A percentile compares a stretch with the other conserved stretches of the same genome.
Conservation (phyloP, 2,329 filamentous ascomycete species). For the Ascosphaera apis region DNA sequence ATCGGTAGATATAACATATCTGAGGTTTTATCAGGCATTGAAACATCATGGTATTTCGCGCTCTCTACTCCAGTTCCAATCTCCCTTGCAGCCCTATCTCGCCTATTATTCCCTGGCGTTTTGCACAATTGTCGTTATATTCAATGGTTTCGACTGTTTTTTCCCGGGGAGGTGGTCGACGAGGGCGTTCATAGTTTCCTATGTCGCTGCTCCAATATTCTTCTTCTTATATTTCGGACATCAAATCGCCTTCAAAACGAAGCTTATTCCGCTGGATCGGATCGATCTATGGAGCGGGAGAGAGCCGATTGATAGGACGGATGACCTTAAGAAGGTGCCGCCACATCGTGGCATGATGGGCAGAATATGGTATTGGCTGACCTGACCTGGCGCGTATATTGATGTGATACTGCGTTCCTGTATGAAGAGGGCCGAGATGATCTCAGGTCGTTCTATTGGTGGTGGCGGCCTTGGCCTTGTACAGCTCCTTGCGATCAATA, state of each 20-base stretch:
- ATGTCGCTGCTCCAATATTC: conserved; percentile 8
- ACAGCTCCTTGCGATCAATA: too few relatives aligned
- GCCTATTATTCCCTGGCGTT: neutral
- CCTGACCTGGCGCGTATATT: too few relatives aligned
- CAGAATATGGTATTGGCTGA: too few relatives aligned
- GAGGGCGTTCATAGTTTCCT: conserved; percentile 7
- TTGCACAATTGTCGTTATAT: neutral
- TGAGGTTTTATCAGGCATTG: neutral
- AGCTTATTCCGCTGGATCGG: conserved; percentile 6
- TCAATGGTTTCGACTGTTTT: neutral
- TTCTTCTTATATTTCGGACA: conserved; percentile 6
- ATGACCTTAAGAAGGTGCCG: conserved; percentile 11
- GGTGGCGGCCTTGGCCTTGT: too few relatives aligned
- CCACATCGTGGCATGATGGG: too few relatives aligned
- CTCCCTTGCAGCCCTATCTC: neutral
- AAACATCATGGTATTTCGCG: neutral
- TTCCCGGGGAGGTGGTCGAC: neutral
- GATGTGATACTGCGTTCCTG: too few relatives aligned
- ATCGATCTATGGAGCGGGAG: conserved; percentile 16
- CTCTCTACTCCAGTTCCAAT: neutral
- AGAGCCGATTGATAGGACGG: conserved; percentile 8
- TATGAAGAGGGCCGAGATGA: too few relatives aligned
- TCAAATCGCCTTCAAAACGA: conserved; percentile 4
- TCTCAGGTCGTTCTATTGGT: too few relatives aligned
- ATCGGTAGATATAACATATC: conserved; percentile 1